These are phyloP conservation scores for Chaetomium sp. DNA, from an alignment of 2,329 filamentous ascomycete genomes.

Conservation along the genomic window DNA sequence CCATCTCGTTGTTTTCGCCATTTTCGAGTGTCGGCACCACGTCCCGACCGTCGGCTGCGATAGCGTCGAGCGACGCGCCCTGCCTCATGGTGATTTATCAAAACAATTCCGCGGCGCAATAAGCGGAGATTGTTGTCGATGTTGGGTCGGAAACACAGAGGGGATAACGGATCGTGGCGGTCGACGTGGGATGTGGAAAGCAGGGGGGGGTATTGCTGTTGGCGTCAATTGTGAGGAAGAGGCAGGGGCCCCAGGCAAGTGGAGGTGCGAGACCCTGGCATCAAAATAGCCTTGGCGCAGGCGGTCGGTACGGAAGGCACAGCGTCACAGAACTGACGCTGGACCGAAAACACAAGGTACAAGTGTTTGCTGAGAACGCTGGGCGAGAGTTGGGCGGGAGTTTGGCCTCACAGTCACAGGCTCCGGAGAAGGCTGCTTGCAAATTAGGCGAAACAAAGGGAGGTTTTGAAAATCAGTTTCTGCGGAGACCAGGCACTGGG, in stretches of 20 bases:
- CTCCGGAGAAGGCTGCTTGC: too few relatives aligned
- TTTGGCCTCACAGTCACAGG: too few relatives aligned
- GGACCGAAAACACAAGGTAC: too few relatives aligned
- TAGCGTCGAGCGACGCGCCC: conserved; percentile 17
- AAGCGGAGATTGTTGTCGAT: conserved; percentile 1
- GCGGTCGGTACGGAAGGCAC: neutral
- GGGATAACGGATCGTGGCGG: conserved; percentile 11
- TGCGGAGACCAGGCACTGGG: too few relatives aligned
- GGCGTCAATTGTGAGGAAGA: conserved; percentile 16
- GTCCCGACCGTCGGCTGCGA: conserved; percentile 17
- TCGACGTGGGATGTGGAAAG: conserved; percentile 9
- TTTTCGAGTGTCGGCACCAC: conserved; percentile 12
- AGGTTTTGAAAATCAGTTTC: too few relatives aligned
- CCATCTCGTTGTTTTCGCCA: conserved; percentile 19
- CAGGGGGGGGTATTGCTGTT: conserved; percentile 17
- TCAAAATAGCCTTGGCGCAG: conserved; percentile 18
- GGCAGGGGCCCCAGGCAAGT: conserved; percentile 14
- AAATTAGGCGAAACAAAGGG: too few relatives aligned
- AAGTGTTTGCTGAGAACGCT: too few relatives aligned
- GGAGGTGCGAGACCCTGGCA: conserved; percentile 7
- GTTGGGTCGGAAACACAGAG: conserved; percentile 7
- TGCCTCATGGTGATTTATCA: conserved; percentile 18
- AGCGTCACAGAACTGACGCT: neutral
- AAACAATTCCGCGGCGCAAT: conserved; percentile 10
- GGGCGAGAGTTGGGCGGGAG: too few relatives aligned